Conservation (phyloP, 331 rosid genomes). For the Ulmus americana region DNA sequence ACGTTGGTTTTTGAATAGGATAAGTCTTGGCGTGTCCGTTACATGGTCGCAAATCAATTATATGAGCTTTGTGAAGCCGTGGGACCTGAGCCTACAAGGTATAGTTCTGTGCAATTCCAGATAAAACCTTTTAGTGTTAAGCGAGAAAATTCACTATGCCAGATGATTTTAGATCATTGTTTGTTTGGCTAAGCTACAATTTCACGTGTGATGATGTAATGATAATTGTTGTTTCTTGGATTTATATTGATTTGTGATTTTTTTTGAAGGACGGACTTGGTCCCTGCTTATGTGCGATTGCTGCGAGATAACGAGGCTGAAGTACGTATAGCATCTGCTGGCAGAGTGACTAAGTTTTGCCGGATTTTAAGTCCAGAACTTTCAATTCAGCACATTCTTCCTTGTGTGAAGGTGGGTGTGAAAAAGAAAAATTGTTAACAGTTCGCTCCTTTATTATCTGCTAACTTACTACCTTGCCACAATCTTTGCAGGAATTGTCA, state of each 20-base stretch:
- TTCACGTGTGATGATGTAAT: neutral
- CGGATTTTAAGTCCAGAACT: conserved; percentile 82
- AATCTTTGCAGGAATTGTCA: conserved; percentile 70
- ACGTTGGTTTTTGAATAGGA: conserved; percentile 44
- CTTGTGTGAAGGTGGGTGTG: conserved; percentile 79
- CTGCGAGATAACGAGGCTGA: conserved; percentile 97
- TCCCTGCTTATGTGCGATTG: conserved; percentile 90
- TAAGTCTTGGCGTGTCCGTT: conserved; percentile 97
- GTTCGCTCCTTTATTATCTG: conserved; percentile 5
- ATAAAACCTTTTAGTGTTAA: neutral
- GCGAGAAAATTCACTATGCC: neutral
- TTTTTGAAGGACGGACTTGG: conserved; percentile 66
- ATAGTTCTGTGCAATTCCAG: conserved; percentile 4
- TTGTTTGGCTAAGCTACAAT: neutral
- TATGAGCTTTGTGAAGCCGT: conserved; percentile 96
- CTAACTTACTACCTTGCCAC: conserved; percentile 9
- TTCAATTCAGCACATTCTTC: conserved; percentile 88
- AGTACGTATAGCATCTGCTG: conserved; percentile 99
- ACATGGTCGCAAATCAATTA: conserved; percentile 96
- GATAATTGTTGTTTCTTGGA: conserved; percentile 6
- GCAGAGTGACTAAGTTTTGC: conserved; percentile 88
- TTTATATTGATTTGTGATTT: conserved; percentile 17
- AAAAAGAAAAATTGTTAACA: conserved; percentile 15
- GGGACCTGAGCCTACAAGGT: conserved; percentile 95
- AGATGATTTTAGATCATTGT: neutral